phyloP scores from a whole-genome alignment of 352 stramenopile species.

The Phytopythium sindhum region DNA sequence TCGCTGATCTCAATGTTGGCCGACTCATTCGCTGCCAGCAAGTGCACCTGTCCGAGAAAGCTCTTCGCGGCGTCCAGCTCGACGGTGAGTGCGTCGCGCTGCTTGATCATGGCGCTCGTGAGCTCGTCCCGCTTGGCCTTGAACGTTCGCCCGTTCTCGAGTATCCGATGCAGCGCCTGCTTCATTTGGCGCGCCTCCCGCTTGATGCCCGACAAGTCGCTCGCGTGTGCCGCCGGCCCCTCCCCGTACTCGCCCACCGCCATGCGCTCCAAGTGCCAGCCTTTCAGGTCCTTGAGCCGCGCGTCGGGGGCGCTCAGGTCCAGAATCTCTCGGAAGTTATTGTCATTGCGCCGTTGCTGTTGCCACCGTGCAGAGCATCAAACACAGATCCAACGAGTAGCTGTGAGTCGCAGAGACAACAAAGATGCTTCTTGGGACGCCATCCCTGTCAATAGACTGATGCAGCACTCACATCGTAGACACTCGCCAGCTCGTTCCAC shows the following conservation, averaged over 20 bases:
- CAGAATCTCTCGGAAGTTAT: constrained; percentile 74
- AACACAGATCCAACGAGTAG: neutral
- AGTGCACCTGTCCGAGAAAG: constrained; percentile 68
- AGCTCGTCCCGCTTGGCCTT: constrained; percentile 55
- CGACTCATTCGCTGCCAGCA: constrained; percentile 32
- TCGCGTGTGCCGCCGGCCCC: constrained; percentile 17
- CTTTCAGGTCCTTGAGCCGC: constrained; percentile 60
- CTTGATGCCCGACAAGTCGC: constrained; percentile 58
- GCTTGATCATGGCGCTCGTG: constrained; percentile 61
- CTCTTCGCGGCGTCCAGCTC: constrained; percentile 70
- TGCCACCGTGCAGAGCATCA: neutral
- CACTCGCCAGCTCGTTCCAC: constrained; percentile 58
- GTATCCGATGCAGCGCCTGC: constrained; percentile 48
- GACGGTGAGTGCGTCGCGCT: constrained; percentile 56
- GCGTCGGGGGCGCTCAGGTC: constrained; percentile 56
- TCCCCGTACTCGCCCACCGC: constrained; percentile 68
- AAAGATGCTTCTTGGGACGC: constrained; percentile 1
- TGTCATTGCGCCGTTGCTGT: constrained; percentile 74
- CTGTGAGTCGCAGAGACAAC: neutral
- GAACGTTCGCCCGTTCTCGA: constrained; percentile 50
- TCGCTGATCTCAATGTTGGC: constrained; percentile 43
- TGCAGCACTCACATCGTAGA: constrained; percentile 60
- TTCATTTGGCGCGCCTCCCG: constrained; percentile 56
- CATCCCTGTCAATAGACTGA: neutral
- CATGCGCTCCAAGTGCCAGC: constrained; percentile 83